Conservation (phyloP, 75 land plant species). For the Cupressus sempervirens region DNA sequence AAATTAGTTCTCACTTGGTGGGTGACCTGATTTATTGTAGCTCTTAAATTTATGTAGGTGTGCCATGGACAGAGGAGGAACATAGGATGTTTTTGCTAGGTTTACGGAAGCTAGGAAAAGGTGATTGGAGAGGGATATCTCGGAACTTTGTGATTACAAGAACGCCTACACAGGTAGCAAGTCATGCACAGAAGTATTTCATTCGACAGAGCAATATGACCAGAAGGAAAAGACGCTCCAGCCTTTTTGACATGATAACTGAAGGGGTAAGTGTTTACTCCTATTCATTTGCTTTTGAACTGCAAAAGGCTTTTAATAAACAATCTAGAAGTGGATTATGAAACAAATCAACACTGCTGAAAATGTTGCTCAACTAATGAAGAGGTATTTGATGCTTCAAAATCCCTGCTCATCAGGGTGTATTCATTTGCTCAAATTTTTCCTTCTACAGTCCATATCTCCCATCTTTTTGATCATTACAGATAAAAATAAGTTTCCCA, state of each 20-base stretch:
- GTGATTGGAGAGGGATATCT: slow-evolving; percentile 64
- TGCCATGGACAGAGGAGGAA: slow-evolving; percentile 69
- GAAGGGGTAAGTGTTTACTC: slow-evolving; percentile 19
- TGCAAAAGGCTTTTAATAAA: not conserved
- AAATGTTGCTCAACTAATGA: not conserved
- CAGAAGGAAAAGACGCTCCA: slow-evolving; percentile 57
- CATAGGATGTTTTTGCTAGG: slow-evolving; percentile 55
- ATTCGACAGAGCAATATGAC: slow-evolving; percentile 53
- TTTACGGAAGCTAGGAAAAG: slow-evolving; percentile 58
- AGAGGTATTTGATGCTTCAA: not conserved
- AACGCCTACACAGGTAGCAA: slow-evolving; percentile 62
- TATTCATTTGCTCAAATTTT: not conserved
- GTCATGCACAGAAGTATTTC: slow-evolving; percentile 63
- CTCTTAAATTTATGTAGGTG: slow-evolving; percentile 23
- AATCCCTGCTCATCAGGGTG: not conserved
- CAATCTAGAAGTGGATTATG: not conserved
- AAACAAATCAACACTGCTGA: not conserved
- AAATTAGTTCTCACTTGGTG: not conserved
- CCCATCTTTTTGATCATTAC: not conserved
- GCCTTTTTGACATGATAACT: slow-evolving; percentile 52
- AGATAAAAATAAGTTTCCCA: not conserved
- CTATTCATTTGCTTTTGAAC: not conserved
- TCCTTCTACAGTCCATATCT: not conserved
- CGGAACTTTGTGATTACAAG: slow-evolving; percentile 53
- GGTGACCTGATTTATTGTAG: not conserved